Evolutionary conservation across 2,329 filamentous ascomycete species (phyloP), one percentile per base, ranked within the genome.

Genomic region (Gremmenia infestans): DNA sequence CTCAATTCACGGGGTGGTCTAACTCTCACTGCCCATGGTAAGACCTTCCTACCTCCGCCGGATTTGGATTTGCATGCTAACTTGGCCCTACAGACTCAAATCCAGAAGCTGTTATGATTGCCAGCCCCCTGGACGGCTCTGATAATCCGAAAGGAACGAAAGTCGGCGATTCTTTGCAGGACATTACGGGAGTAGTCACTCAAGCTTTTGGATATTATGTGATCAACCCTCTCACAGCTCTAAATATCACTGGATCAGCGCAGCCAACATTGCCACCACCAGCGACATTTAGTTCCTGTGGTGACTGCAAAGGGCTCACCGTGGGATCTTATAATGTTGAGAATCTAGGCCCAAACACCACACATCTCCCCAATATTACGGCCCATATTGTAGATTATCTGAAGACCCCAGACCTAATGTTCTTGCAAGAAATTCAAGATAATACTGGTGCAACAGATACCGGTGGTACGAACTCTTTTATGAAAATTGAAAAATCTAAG

Each of bases 401-500:
- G 60, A 78, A 76, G 56, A 79, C 78, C 0, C 87, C 87, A 0
- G 83, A 86, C 65, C 68, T 89, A 5, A 66, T 90, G 55, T 87
- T 88, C 66, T 65, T 90, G 3, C 86, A 89, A 68, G 87, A 89
- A 70, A 74, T 89, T 47, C 87, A 89, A 70, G 87, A 89, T 66
- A 76, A 89, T 66, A 76, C 76, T 42, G 86, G 86, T 14, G 69
- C 77, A 2, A 81, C 77, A 12, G 77, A 88, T 68, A 78, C 88
- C 61, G 84, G 79, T 58, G 75, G 78, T 60, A 32, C n/a, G 55
- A 49, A 5, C 22, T n/a, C 15, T 8, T 22, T 5, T 19, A 5
- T 28, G 8, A 19, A 14, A 9, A 4, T 25, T 17, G 11, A 8
- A 9, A 37, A n/a, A 58, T 23, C 53, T 50, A 11, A 42, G 39